These are phyloP conservation scores for Ogataea paraovalis DNA, from an alignment of 805 yeast genomes.

Conservation along the genomic window DNA sequence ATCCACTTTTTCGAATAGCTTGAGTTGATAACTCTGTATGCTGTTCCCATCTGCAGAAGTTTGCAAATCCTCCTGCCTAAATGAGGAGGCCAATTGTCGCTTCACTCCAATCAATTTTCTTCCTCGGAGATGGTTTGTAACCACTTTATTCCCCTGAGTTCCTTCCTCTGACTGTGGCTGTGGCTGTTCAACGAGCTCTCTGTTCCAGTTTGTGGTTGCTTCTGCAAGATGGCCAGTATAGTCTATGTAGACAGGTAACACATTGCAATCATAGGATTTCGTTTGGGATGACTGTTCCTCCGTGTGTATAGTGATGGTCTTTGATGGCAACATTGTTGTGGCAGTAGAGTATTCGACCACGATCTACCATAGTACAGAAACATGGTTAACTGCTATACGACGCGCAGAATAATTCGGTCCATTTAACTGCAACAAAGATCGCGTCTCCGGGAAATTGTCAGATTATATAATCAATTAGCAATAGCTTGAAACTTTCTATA, in stretches of 20 bases:
- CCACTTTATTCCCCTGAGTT: too few species aligned
- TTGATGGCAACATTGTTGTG: background rate
- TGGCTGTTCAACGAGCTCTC: slow-evolving; percentile 3
- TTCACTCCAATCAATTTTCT: slow-evolving; percentile 17
- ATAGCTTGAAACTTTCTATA: too few species aligned
- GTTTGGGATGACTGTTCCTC: background rate
- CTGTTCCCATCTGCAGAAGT: background rate
- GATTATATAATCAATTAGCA: too few species aligned
- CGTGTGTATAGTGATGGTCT: background rate
- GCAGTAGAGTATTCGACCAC: too few species aligned
- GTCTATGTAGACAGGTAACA: slow-evolving; percentile 16
- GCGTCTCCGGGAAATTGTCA: too few species aligned
- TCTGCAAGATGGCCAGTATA: slow-evolving; percentile 11
- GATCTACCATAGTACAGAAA: too few species aligned
- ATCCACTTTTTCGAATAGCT: slow-evolving; percentile 8
- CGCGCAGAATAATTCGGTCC: too few species aligned
- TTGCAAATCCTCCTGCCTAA: background rate
- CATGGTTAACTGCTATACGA: too few species aligned
- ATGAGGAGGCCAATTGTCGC: background rate
- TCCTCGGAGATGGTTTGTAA: slow-evolving; percentile 19
- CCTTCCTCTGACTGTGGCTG: background rate
- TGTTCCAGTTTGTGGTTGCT: slow-evolving; percentile 10
- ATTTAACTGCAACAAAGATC: too few species aligned
- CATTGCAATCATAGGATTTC: slow-evolving; percentile 15
- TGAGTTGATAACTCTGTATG: background rate